Evolutionary conservation across 148 eudicot species (phyloP).

Genomic region (Chenopodium formosanum): DNA sequence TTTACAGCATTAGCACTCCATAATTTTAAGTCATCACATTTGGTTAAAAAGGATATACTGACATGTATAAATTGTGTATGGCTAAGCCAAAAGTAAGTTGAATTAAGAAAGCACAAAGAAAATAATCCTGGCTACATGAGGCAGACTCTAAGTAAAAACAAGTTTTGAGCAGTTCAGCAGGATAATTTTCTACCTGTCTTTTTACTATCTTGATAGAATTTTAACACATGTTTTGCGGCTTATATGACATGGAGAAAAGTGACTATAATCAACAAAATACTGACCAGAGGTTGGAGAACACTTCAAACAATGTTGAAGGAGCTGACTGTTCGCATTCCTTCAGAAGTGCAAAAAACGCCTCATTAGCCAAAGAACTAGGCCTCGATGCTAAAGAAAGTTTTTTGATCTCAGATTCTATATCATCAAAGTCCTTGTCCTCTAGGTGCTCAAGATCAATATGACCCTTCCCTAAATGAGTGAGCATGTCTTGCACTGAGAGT

Average conservation of each 20-base stretch:
- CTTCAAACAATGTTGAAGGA: conserved; percentile 57
- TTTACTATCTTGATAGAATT: too few relatives aligned
- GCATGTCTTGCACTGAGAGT: conserved; percentile 29
- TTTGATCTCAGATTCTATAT: conserved; percentile 52
- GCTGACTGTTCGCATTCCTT: conserved; percentile 71
- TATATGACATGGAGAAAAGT: background rate
- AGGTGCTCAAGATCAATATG: conserved; percentile 18
- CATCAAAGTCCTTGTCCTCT: conserved; percentile 48
- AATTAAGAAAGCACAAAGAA: background rate
- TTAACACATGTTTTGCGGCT: background rate
- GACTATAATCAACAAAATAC: conserved; percentile 22
- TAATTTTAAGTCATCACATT: background rate
- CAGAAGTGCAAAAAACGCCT: conserved; percentile 57
- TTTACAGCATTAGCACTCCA: background rate
- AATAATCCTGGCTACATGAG: background rate
- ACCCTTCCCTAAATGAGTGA: conserved; percentile 26
- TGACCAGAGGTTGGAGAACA: conserved; percentile 69
- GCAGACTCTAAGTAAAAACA: background rate
- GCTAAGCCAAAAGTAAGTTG: background rate
- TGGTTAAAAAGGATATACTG: background rate
- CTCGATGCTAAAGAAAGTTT: conserved; percentile 65
- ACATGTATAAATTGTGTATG: background rate
- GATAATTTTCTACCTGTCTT: too few relatives aligned
- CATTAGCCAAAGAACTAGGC: conserved; percentile 44
- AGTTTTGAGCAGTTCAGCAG: background rate